Evolutionary conservation across 2,329 filamentous ascomycete species (phyloP).

Genomic region (Rhinocladiella mackenziei): DNA sequence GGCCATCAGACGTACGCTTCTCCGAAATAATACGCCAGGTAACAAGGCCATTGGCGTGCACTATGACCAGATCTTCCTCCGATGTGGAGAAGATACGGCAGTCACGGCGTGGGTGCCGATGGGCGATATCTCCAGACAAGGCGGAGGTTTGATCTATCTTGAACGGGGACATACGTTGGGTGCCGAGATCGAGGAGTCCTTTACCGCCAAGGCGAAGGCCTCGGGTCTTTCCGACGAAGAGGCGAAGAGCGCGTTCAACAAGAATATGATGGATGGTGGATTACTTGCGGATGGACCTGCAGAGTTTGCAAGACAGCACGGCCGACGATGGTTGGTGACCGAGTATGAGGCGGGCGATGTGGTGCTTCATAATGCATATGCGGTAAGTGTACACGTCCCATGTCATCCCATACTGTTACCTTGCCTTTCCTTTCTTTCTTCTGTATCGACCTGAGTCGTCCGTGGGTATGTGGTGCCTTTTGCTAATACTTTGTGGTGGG

Average conservation of each 20-base stretch:
- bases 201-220: slow-evolving; percentile 47
- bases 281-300: slow-evolving; percentile 51
- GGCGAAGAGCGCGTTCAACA: slow-evolving; percentile 51
- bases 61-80: slow-evolving; percentile 58
- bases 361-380: slow-evolving; percentile 41
- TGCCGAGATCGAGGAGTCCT: slow-evolving; percentile 48
- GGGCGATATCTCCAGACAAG: slow-evolving; percentile 51
- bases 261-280: slow-evolving; percentile 57
- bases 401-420: background rate
- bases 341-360: slow-evolving; percentile 54
- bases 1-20: slow-evolving; percentile 46
- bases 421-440: too few species aligned
- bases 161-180: slow-evolving; percentile 51
- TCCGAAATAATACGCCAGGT: slow-evolving; percentile 55
- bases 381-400: slow-evolving; percentile 28
- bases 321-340: slow-evolving; percentile 49
- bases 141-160: slow-evolving; percentile 58
- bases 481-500: background rate
- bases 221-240: slow-evolving; percentile 52
- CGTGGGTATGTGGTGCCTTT: background rate
- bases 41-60: slow-evolving; percentile 59
- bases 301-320: slow-evolving; percentile 43
- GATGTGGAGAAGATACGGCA: slow-evolving; percentile 52
- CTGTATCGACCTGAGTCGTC: too few species aligned
- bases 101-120: slow-evolving; percentile 58